These are phyloP conservation scores for Nitzschia sp. DNA, from an alignment of 108 stramenopile genomes.

Conservation along the genomic window DNA sequence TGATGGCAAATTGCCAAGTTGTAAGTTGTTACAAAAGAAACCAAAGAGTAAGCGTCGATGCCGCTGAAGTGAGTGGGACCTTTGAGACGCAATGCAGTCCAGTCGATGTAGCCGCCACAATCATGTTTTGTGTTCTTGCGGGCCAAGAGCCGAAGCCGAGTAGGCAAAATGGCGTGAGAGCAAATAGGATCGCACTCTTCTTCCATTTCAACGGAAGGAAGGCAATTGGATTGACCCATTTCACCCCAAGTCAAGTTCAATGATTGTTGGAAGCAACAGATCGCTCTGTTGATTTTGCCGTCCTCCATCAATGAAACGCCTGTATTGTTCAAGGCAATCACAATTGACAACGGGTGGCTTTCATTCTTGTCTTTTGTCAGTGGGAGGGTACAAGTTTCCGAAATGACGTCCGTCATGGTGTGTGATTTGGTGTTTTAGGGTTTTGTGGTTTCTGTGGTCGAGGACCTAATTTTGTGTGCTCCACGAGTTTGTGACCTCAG, in stretches of 20 bases:
- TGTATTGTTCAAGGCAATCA: conserved; percentile 4
- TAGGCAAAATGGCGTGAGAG: neutral
- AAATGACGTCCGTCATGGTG: too few species aligned
- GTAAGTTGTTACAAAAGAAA: conserved; percentile 3
- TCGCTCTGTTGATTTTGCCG: conserved; percentile 1
- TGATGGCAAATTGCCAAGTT: conserved; percentile 15
- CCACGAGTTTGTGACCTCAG: too few species aligned
- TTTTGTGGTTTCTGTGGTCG: too few species aligned
- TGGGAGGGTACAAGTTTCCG: neutral
- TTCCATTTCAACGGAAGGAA: neutral
- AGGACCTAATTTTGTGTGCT: too few species aligned
- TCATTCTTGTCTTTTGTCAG: neutral
- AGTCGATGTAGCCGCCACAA: neutral
- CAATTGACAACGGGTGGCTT: neutral
- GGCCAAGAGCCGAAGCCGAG: neutral
- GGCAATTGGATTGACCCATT: neutral
- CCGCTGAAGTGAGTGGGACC: neutral
- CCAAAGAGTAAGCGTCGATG: neutral
- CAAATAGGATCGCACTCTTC: neutral
- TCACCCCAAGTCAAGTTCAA: neutral
- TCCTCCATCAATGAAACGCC: conserved; percentile 14
- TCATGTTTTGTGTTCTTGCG: neutral
- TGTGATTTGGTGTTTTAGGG: too few species aligned
- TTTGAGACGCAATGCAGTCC: conserved; percentile 6
- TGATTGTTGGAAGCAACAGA: neutral